These are phyloP conservation scores for Millerozyma miso DNA, from an alignment of 805 yeast species.

Conservation along the genomic window DNA sequence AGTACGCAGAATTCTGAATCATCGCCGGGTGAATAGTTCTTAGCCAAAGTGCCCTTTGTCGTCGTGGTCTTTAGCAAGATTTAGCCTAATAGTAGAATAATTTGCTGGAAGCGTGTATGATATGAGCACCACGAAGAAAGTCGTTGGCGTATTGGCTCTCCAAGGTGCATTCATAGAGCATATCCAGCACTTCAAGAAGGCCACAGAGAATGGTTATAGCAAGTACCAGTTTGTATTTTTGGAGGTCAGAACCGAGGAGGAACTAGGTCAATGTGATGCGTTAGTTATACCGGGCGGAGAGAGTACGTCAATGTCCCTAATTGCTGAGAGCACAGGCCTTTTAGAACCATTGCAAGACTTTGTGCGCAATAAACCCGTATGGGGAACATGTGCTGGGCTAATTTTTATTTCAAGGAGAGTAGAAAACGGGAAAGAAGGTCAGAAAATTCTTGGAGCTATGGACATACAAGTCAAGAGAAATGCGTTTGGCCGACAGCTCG, in stretches of 20 bases:
- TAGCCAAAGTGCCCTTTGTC: no score
- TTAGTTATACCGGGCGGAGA: slow-evolving; percentile 73
- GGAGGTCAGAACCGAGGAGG: slow-evolving; percentile 50
- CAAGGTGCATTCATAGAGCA: slow-evolving; percentile 82
- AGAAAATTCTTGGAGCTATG: slow-evolving; percentile 59
- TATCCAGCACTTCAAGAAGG: slow-evolving; percentile 41
- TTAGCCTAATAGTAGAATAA: no score
- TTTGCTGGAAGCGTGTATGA: no score
- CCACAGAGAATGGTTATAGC: slow-evolving; percentile 24
- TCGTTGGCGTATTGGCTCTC: slow-evolving; percentile 68
- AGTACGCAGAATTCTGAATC: no score
- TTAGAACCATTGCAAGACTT: slow-evolving; percentile 50
- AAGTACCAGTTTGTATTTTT: slow-evolving; percentile 28
- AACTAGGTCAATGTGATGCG: slow-evolving; percentile 50
- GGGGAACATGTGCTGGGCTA: slow-evolving; percentile 90
- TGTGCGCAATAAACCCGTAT: slow-evolving; percentile 53
- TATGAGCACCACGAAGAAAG: slow-evolving; percentile 11
- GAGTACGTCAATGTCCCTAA: slow-evolving; percentile 63
- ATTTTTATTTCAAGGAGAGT: slow-evolving; percentile 58
- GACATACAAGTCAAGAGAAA: slow-evolving; percentile 63
- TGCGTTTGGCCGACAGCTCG: slow-evolving; percentile 75
- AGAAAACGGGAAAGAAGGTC: slow-evolving; percentile 49
- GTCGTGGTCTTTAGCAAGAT: no score
- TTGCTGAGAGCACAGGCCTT: slow-evolving; percentile 62
- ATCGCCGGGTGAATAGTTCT: no score